Evolutionary conservation across 1,284 basidiomycete species (phyloP), one percentile per base, ranked within the genome.

Genomic region (Cryptococcus sp.): DNA sequence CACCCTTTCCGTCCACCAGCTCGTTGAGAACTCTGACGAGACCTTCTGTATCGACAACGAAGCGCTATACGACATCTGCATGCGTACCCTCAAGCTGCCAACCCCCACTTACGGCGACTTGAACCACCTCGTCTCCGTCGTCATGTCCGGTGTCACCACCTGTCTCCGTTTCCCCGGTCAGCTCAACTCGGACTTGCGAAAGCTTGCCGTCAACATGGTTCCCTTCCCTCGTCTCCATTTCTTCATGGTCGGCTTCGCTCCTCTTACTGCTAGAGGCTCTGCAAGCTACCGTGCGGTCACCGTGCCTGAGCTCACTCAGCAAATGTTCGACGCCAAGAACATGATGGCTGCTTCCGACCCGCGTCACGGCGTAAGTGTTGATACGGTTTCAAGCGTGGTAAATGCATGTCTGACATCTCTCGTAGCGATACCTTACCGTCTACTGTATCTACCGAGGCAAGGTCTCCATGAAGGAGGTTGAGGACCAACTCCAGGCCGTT

Each of bases 281-380:
- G 89, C 91, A 72, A 89, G 92, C 74, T 95, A 92, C 85, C 90
- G 93, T 66, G 93, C 93, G 39, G 92, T 96, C 73, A 90, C 91
- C 57, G 93, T 97, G 46, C 91, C 94, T 35, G 94, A 97, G 82
- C 86, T 98, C 66, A 96, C 94, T 11, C 89, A 91, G 79, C 94
- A 97, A 77, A 97, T 98, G 93, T 98, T 97, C 80, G 94, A 96
- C 75, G 90, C 91, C 49, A 93, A 93, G 86, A 95, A 96, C 87
- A 93, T 94, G 91, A 94, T 94, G 92, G 74, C 75, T 72, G 94
- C 94, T 35, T 91, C 89, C 27, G 94, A 97, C 69, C 78, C 78
- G 54, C 84, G 93, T 75, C 90, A 96, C 74, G 95, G 96, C 70
- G 91, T 68, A 84, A 71, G 57, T 50, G 20, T 17, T 15, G 50